Evolutionary conservation across 805 yeast species (phyloP), one percentile per base, ranked within the genome.

Genomic region (Candida insectalens): DNA sequence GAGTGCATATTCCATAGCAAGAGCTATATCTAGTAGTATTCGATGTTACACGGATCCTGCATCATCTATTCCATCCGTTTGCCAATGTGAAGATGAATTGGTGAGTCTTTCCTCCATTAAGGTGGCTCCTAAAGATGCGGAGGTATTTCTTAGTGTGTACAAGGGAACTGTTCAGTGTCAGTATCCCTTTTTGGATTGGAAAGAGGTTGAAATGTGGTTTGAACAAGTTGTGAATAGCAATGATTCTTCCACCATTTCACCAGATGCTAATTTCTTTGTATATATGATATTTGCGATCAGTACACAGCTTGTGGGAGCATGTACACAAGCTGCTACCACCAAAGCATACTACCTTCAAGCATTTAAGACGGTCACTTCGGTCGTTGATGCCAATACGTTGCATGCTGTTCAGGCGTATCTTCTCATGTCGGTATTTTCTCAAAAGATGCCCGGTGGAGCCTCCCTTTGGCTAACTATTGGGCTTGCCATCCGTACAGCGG

Each of bases 141-240:
- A 29, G 5, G 34, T 19, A 35, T 40, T 38, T 16, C 23, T 55
- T 27, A 30, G 39, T 13, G 45, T 49, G 3, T 58, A 55, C 33
- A 40, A 47, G 32, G 41, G 41, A 21, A 40, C 47, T n/a, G 58
- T 53, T n/a, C 63, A 58, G 13, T 47, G 50, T 25, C 61, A 56
- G 35, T 58, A 58, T 33, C 62, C 62, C 3, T 58, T 57, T 31
- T 38, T 57, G 12, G 58, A 56, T 25, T 52, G 59, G 60, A 28
- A 36, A 1, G 45, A 44, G 40, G 40, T 47, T 21, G 29, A 43
- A 26, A n/a, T 27, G 10, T 37, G 44, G 20, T 48, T 49, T 30
- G 41, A 47, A 3, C 26, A 33, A 9, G 52, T 52, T 0, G 38
- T 54, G 25, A 31, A 37, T n/a, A n/a, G n/a, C n/a, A n/a, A n/a